Base-by-base conservation (phyloP, 2,329 filamentous ascomycete genomes). In the Chaetothyriales sp. region DNA sequence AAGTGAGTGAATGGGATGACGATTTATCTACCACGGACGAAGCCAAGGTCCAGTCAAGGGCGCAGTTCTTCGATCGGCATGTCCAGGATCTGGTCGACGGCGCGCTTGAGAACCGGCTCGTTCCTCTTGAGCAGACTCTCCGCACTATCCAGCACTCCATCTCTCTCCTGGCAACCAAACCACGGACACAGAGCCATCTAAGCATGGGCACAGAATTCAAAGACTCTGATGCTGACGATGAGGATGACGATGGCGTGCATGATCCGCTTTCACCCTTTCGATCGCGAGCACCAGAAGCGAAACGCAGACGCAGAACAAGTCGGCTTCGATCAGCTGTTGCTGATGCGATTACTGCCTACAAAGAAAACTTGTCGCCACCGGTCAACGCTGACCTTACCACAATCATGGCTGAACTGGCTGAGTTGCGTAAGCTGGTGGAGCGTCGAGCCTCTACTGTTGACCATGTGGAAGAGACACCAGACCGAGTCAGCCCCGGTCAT, bases 141-240 rank as follows among this genome's bases (percentile, higher is more conserved):
- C 76, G 79, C 49, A 75, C 74, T 22, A 93, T 96, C 43, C 84
- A 90, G 58, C 73, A 82, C 50, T 79, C 79, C 2, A 67, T 94
- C 50, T 73, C 73, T 18, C 70, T 73, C 44, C 72, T 83, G 58
- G 73, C 77, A 25, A 71, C 72, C 26, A 73, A 73, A 50, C 72
- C 74, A 22, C 78, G 79, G 9, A 77, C 73, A 50, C 73, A 77
- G 26, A 75, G 75, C 43, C 75, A 77, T 22, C 78, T 80, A 58
- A 86, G 81, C 64, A 67, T 79, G 43, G 89, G 84, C 46, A 78
- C 73, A n/a, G 84, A 87, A 26, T 69, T 73, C 22, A 69, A 68
- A 49, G 81, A 93, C 53, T 95, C 90, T 63, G 92, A 96, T 68
- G 90, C 92, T 9, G 90, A 96, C 64, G 89, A 95, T 55, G 88